phyloP scores from a whole-genome alignment of 148 eudicot genomes.

The Rhododendron vialii region DNA sequence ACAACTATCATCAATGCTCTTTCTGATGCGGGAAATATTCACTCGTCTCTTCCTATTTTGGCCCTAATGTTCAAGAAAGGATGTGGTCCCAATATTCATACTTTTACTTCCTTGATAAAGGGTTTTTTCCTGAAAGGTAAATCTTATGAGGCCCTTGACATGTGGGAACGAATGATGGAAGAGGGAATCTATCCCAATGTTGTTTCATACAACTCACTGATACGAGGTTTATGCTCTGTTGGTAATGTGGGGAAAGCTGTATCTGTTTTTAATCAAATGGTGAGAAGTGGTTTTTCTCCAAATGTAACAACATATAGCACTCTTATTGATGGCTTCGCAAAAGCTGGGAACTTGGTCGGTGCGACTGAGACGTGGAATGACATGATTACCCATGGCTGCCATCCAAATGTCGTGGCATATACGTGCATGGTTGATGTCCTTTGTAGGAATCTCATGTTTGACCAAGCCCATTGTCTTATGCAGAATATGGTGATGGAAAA shows the following conservation, averaged over 20 bases:
- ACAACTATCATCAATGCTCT: conserved; percentile 55
- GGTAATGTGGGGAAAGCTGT: conserved; percentile 44
- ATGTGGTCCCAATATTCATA: conserved; percentile 56
- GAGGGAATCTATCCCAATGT: conserved; percentile 60
- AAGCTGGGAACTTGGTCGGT: conserved; percentile 50
- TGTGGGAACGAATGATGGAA: conserved; percentile 51
- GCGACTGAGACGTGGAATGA: conserved; percentile 74
- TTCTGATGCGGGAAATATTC: conserved; percentile 46
- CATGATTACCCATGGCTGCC: conserved; percentile 65
- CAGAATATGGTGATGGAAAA: conserved; percentile 50
- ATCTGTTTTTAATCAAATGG: conserved; percentile 48
- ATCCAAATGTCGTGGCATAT: conserved; percentile 77
- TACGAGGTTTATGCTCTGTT: conserved; percentile 52
- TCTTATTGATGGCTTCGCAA: conserved; percentile 65
- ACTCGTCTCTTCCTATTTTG: conserved; percentile 49
- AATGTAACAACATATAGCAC: conserved; percentile 64
- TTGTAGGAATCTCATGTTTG: conserved; percentile 59
- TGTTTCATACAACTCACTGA: conserved; percentile 60
- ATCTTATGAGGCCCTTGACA: conserved; percentile 51
- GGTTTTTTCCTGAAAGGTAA: conserved; percentile 47
- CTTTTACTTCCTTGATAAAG: conserved; percentile 62
- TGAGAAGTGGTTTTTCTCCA: conserved; percentile 41
- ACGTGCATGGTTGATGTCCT: conserved; percentile 86
- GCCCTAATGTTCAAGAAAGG: conserved; percentile 63
- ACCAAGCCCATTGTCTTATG: conserved; percentile 52